Base-by-base conservation (phyloP, 257 asterid genomes). In the Solanum bukasovii region DNA sequence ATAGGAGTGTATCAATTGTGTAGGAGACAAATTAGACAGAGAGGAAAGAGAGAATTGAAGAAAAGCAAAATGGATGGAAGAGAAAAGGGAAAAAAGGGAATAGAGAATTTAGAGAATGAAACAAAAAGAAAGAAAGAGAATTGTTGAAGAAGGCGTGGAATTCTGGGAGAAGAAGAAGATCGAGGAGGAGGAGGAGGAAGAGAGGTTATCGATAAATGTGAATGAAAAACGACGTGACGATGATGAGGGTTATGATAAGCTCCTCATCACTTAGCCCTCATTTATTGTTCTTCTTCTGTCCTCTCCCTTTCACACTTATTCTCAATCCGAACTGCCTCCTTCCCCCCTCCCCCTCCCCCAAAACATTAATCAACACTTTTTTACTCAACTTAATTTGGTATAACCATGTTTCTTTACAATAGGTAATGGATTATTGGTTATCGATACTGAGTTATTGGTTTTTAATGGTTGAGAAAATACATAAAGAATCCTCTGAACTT, bases 211-310 rank as follows among this genome's bases (percentile, higher is more conserved):
- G 98, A 92, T 23, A 90, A 49, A 88, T 74, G 98, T 90, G 98
- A 90, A 91, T 18, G 20, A 94, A 95, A 93, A 94, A 93, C 91
- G 98, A 96, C 97, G 93, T 94, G 98, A 96, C 98, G 97, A 96
- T 94, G 74, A 96, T 94, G 98, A 95, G 98, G 94, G 96, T 92
- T 94, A 95, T 95, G 94, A 95, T 95, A 95, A 92, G 95, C 93
- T 42, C 83, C 96, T 94, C 98, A 93, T 95, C 98, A 93, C 13
- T 92, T 68, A 92, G 84, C 88, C 87, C 93, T 90, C 98, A 96
- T 96, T 94, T 94, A 96, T 93, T 94, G 95, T 92, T 92, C 93
- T 88, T 91, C 90, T 84, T 37, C 27, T 86, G 93, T 88, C 97
- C 87, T 91, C 96, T 96, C 93, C 95, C 90, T 96, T 96, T 96